Evolutionary conservation across 2,329 filamentous ascomycete genomes (phyloP).

Genomic region (Neurospora sp.): DNA sequence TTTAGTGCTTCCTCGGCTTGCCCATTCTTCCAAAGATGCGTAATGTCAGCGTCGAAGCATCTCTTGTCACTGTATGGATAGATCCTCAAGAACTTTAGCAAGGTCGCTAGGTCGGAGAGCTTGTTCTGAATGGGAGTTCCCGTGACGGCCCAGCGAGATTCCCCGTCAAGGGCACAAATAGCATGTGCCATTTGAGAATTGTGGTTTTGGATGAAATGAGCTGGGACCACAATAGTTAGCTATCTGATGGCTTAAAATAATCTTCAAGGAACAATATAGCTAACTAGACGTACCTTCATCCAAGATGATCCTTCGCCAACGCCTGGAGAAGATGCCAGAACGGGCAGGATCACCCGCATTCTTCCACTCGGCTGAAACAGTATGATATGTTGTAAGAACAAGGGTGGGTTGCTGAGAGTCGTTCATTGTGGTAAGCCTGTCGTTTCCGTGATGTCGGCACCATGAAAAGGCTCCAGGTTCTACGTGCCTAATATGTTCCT

Average conservation of each 20-base stretch:
- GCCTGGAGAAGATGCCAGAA: constrained; percentile 22
- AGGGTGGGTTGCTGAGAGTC: constrained; percentile 17
- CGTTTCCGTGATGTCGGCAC: constrained; percentile 23
- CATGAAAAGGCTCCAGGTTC: constrained; percentile 13
- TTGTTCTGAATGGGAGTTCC: constrained; percentile 40
- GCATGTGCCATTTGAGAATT: constrained; percentile 26
- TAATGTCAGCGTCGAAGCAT: constrained; percentile 29
- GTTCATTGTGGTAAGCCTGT: constrained; percentile 6
- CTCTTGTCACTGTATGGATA: constrained; percentile 30
- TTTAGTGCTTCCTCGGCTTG: constrained; percentile 26
- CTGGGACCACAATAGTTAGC: constrained; percentile 15
- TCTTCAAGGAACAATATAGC: not conserved
- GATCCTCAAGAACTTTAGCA: constrained; percentile 33
- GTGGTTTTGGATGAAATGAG: constrained; percentile 30
- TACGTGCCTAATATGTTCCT: constrained; percentile 19
- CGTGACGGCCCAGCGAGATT: constrained; percentile 35
- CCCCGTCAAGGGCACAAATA: constrained; percentile 26
- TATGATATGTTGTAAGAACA: constrained; percentile 33
- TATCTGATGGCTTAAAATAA: not conserved
- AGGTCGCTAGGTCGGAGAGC: constrained; percentile 29
- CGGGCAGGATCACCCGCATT: not conserved
- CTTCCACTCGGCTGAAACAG: constrained; percentile 27
- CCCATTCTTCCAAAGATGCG: constrained; percentile 28
- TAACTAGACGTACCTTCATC: constrained; percentile 25
- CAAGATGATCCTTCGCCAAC: constrained; percentile 30